Evolutionary conservation across 2,329 filamentous ascomycete genomes (phyloP).

Genomic region (Aspergillus jensenii): DNA sequence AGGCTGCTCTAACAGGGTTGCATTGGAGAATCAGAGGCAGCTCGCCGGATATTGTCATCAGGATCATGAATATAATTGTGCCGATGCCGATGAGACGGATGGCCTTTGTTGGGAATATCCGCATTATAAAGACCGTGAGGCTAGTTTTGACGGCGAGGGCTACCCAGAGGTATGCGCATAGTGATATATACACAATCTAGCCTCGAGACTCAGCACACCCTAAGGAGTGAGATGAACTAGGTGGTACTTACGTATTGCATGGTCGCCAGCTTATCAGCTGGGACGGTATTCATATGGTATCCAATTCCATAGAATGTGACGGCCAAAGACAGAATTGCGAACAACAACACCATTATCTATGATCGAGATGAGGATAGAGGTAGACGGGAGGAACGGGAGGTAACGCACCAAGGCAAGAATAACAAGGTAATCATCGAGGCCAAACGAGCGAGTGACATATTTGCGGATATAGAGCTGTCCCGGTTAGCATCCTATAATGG

Average conservation of each 20-base stretch:
- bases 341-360: background rate
- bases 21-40: too few species aligned
- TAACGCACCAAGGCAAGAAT: conserved; percentile 10
- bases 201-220: background rate
- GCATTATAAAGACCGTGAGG: background rate
- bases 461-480: conserved; percentile 17
- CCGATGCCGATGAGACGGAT: background rate
- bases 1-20: too few species aligned
- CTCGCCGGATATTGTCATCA: background rate
- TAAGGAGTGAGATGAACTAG: too few species aligned
- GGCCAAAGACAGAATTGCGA: background rate
- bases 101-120: background rate
- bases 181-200: background rate
- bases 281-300: background rate
- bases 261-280: background rate
- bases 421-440: conserved; percentile 19
- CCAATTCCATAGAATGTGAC: background rate
- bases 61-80: background rate
- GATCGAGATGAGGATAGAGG: background rate
- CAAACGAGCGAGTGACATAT: conserved; percentile 15
- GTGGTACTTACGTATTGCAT: background rate
- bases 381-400: background rate
- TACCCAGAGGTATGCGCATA: background rate
- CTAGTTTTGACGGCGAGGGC: background rate
- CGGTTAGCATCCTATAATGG: too few species aligned